Base-by-base conservation (phyloP, 2,329 filamentous ascomycete species). In the Penicillium rolfsii region DNA sequence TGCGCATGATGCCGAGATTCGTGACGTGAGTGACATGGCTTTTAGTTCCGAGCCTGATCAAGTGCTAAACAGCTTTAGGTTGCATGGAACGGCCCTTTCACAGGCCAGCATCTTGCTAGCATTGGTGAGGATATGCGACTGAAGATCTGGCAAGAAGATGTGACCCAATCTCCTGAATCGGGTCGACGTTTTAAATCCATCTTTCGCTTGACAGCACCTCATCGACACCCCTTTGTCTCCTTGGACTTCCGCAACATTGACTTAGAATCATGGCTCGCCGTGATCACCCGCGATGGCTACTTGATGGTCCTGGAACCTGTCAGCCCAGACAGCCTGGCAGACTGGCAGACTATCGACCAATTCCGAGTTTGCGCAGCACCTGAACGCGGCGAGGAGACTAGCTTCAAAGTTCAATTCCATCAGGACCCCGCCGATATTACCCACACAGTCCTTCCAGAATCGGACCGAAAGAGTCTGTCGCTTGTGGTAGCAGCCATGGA, bases 71-170 rank as follows among this genome's bases (percentile, higher is more conserved):
- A 30, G 49, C 60, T 40, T 9, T 72, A 94, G 91, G 88, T 96
- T 57, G 91, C 95, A 83, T 98, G 94, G 93, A 91, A 96, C 59
- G 91, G 93, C 0, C 91, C 93, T 0, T 94, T 91, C 64, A 88
- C 95, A 61, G 95, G 95, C 67, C 92, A 95, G 73, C 86, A 96
- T 70, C 82, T 98, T 68, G 93, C 89, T 59, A 96, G 91, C 57
- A 90, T 97, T 61, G 92, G 91, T 64, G 90, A 94, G 71, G 94
- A 97, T 71, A 91, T 94, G 71, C 89, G 89, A 75, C 92, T 96
- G 81, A 91, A 93, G 74, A 84, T 98, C 66, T 98, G 94, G 94
- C 89, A 91, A 62, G 94, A 97, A 79, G 92, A 97, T 77, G 88
- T 90, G 16, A 90, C 89, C 1, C 90, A 95, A 52, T 84, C 90